Evolutionary conservation across 345 rosid species (phyloP).

Genomic region (Psidium friedrichsthalianum): DNA sequence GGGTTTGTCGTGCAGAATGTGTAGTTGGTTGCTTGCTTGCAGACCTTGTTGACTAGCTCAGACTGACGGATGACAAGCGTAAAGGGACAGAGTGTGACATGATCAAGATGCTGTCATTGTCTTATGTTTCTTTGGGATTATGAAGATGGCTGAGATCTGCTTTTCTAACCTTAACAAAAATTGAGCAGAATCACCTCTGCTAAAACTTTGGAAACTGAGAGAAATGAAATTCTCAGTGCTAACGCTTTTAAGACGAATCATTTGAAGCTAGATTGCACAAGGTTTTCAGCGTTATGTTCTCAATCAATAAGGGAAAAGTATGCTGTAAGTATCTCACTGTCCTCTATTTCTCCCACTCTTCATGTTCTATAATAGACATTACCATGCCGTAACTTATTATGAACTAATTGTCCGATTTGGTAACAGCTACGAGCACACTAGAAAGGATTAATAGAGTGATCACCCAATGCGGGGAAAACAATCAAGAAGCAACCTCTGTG

Average conservation of each 20-base stretch:
- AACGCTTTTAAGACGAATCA: not conserved
- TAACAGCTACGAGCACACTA: too few species aligned
- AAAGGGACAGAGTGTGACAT: not conserved
- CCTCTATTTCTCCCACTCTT: too few species aligned
- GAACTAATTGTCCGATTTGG: too few species aligned
- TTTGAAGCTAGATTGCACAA: not conserved
- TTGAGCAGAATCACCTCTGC: not conserved
- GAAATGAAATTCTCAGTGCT: not conserved
- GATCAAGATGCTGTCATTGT: not conserved
- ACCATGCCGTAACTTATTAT: too few species aligned
- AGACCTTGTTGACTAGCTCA: not conserved
- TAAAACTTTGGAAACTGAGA: not conserved
- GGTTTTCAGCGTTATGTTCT: not conserved
- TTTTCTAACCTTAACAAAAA: not conserved
- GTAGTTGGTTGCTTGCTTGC: conserved; percentile 8
- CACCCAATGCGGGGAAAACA: too few species aligned
- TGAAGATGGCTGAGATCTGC: not conserved
- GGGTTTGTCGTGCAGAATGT: conserved; percentile 19
- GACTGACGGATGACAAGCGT: not conserved
- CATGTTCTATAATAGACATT: too few species aligned
- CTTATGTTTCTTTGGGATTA: not conserved
- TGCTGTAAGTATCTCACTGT: too few species aligned
- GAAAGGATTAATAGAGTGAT: too few species aligned
- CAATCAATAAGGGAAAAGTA: too few species aligned
- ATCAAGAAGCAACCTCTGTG: too few species aligned